These are phyloP conservation scores for Pythium guiyangense DNA, from an alignment of 352 stramenopile species.

Conservation along the genomic window DNA sequence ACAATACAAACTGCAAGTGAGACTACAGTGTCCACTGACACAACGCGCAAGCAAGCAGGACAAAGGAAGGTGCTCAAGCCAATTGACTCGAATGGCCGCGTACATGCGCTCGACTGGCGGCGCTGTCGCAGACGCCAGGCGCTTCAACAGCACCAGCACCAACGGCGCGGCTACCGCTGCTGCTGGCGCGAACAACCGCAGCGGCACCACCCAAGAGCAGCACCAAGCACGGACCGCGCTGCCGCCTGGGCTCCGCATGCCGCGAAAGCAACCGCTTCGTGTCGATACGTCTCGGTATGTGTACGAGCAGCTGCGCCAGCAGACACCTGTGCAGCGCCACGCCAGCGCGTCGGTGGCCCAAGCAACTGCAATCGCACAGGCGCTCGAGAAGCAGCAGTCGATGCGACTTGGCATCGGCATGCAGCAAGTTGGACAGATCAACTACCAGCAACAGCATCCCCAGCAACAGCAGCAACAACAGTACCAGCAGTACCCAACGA, in stretches of 20 bases:
- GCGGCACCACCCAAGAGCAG: neutral
- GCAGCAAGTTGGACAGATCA: neutral
- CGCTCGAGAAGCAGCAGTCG: conserved; percentile 1
- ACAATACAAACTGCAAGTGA: too few relatives aligned
- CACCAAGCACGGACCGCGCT: conserved; percentile 1
- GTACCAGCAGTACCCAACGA: too few relatives aligned
- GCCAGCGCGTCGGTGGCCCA: neutral
- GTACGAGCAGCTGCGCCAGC: conserved; percentile 10
- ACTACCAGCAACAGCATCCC: conserved; percentile 16
- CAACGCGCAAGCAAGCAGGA: neutral
- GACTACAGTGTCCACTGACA: too few relatives aligned
- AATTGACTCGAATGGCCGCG: neutral
- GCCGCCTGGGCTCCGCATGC: neutral
- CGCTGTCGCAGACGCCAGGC: neutral
- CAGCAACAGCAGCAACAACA: conserved; percentile 13
- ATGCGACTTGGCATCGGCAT: neutral
- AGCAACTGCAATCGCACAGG: neutral
- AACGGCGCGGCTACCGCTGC: neutral
- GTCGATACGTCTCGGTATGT: conserved; percentile 1
- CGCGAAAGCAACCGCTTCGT: conserved; percentile 3
- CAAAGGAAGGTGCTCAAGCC: too few relatives aligned
- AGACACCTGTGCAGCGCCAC: neutral
- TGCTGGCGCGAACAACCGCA: neutral
- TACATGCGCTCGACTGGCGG: neutral
- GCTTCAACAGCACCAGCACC: neutral